Evolutionary conservation across 116 monocot genomes (phyloP).

Genomic region (Posidonia oceanica): DNA sequence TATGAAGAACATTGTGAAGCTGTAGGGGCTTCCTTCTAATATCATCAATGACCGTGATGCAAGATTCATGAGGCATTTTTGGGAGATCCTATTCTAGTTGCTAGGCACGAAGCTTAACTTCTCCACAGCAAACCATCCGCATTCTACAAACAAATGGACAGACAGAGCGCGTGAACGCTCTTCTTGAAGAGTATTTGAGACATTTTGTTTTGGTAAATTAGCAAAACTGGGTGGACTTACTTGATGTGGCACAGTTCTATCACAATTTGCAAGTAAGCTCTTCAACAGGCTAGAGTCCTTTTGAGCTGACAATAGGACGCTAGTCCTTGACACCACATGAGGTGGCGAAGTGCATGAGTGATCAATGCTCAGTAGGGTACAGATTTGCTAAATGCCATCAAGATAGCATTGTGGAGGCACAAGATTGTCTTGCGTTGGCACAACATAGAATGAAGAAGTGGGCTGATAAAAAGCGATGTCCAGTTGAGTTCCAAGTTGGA

Average conservation of each 20-base stretch:
- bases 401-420: background rate
- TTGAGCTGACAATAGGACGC: background rate
- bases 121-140: slow-evolving; percentile 14
- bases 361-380: background rate
- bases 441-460: too few relatives aligned
- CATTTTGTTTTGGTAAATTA: slow-evolving; percentile 2
- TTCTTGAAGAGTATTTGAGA: background rate
- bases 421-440: too few relatives aligned
- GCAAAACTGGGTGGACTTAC: too few relatives aligned
- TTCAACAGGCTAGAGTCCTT: background rate
- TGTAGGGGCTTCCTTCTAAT: background rate
- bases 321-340: background rate
- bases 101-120: background rate
- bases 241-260: too few relatives aligned
- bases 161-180: background rate
- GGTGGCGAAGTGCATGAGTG: too few relatives aligned
- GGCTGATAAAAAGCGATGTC: too few relatives aligned
- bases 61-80: too few relatives aligned
- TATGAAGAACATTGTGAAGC: background rate
- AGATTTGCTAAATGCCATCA: background rate
- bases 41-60: background rate
- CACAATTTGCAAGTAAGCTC: too few relatives aligned
- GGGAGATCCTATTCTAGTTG: background rate
- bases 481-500: too few relatives aligned
- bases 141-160: slow-evolving; percentile 2